Base-by-base conservation (phyloP, 768 basidiomycete genomes). In the Suillus occidentalis region DNA sequence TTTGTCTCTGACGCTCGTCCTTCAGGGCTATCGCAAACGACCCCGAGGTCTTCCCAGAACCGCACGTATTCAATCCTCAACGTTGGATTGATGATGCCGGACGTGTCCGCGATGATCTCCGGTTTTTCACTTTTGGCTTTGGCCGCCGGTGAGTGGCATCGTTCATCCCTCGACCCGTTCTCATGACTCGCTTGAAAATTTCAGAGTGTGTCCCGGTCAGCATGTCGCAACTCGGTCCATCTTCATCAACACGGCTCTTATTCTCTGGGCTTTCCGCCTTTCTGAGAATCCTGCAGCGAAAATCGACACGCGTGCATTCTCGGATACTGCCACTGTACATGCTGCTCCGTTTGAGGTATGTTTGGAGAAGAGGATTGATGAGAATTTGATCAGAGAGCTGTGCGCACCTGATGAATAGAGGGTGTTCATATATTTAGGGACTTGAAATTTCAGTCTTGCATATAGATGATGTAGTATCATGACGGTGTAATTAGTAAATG, bases 181-280 rank as follows among this genome's bases (percentile, higher is more conserved):
- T 52, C 25, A 62, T 8, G 7, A 16, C 22, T 47, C 16, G 28
- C 39, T 39, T 40, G 16, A 40, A 40, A 40, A 28, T 16, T 0
- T 14, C 36, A 83, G 86, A 36, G 81, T 88, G 1, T 89, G 87
- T 64, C 86, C 85, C 2, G 87, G 87, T 1, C 82, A 83, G 65
- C 82, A 87, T 70, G 59, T 73, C 16, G 72, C 74, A 10, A 70
- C 79, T 16, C 65, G 72, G 14, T 89, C 89, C 1, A 70, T 89
- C 0, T 88, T 87, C 71, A 77, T 90, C 56, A 89, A 86, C 68
- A 84, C 87, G 0, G 85, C 87, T 0, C 76, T 88, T 20, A 72
- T 86, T 10, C 79, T 88, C 12, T 89, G 88, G 87, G 83, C 87
- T 0, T 90, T 89, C 77, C 79, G 73, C 0, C 73, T 90, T 37